These are phyloP conservation scores for Penicillium simplicissimum DNA, from an alignment of 495 filamentous ascomycete species.

Conservation along the genomic window DNA sequence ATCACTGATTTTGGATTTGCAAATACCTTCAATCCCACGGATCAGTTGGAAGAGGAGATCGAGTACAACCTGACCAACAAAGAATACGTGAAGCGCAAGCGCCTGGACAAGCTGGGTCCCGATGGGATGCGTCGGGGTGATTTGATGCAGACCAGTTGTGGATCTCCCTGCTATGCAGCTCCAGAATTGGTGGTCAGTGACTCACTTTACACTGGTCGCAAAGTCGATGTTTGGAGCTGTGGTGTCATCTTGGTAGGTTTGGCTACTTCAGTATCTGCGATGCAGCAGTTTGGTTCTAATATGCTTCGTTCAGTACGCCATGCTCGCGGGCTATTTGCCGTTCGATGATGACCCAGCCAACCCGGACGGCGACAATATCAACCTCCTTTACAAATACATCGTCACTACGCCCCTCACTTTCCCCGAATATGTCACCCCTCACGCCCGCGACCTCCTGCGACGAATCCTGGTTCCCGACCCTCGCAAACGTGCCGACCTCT, in stretches of 20 bases:
- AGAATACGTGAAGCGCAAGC: slow-evolving; percentile 77
- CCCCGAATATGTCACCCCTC: slow-evolving; percentile 97
- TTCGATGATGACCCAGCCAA: slow-evolving; percentile 99
- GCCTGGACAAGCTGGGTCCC: slow-evolving; percentile 79
- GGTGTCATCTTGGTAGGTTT: slow-evolving; percentile 92
- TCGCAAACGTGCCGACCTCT: slow-evolving; percentile 90
- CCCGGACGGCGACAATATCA: slow-evolving; percentile 98
- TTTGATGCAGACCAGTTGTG: slow-evolving; percentile 60
- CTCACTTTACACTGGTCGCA: slow-evolving; percentile 93
- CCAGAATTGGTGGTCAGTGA: slow-evolving; percentile 98
- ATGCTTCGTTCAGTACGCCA: slow-evolving; percentile 74
- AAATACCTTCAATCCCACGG: slow-evolving; percentile 89
- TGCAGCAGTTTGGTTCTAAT: neutral
- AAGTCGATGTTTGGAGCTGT: slow-evolving; percentile 99
- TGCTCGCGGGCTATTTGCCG: slow-evolving; percentile 97
- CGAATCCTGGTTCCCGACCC: slow-evolving; percentile 97
- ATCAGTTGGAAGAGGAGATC: slow-evolving; percentile 87
- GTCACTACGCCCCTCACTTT: slow-evolving; percentile 96
- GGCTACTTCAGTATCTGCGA: neutral
- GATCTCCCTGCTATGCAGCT: slow-evolving; percentile 84
- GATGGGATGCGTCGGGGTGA: slow-evolving; percentile 75
- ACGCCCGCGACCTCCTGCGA: slow-evolving; percentile 88
- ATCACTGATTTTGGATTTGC: slow-evolving; percentile 99
- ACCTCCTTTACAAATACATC: slow-evolving; percentile 98
- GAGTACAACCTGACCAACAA: slow-evolving; percentile 83